Evolutionary conservation across 768 basidiomycete genomes (phyloP).

Genomic region (Lactifluus subvellereus): DNA sequence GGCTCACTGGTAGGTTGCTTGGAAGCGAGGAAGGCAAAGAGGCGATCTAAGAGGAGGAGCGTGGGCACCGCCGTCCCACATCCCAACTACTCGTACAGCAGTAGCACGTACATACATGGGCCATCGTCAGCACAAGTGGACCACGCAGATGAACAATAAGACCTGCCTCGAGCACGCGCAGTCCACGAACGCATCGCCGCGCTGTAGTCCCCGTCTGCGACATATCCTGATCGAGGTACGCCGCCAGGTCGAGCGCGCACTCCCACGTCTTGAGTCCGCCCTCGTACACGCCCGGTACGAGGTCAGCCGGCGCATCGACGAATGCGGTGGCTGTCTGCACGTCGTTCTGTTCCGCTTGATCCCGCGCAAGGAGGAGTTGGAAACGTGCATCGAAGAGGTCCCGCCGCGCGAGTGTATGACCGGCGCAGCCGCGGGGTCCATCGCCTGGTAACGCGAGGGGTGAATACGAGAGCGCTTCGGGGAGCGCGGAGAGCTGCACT

Average conservation of each 20-base stretch:
- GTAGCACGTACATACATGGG: not conserved
- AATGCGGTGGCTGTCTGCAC: slow-evolving; percentile 40
- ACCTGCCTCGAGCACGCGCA: slow-evolving; percentile 66
- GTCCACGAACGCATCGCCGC: slow-evolving; percentile 37
- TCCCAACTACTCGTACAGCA: slow-evolving; percentile 55
- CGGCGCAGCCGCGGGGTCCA: no score
- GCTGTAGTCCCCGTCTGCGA: not conserved
- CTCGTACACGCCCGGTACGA: slow-evolving; percentile 90
- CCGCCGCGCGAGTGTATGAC: slow-evolving; percentile 53
- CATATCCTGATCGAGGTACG: slow-evolving; percentile 43
- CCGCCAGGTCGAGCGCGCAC: slow-evolving; percentile 82
- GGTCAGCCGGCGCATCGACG: slow-evolving; percentile 79
- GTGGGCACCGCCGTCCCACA: slow-evolving; percentile 91
- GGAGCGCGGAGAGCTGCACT: slow-evolving; percentile 60
- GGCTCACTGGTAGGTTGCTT: not conserved
- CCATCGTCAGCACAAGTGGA: not conserved
- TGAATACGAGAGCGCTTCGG: slow-evolving; percentile 74
- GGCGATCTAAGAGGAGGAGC: slow-evolving; percentile 57
- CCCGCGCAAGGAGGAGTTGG: slow-evolving; percentile 74
- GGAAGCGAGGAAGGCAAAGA: slow-evolving; percentile 39
- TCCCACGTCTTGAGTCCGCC: slow-evolving; percentile 99
- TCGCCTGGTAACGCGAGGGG: slow-evolving; percentile 46
- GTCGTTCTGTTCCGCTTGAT: slow-evolving; percentile 5
- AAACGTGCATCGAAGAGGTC: slow-evolving; percentile 97
- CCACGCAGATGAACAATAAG: not conserved